phyloP scores from a whole-genome alignment of 2,329 filamentous ascomycete species.

The Fusarium secorum region DNA sequence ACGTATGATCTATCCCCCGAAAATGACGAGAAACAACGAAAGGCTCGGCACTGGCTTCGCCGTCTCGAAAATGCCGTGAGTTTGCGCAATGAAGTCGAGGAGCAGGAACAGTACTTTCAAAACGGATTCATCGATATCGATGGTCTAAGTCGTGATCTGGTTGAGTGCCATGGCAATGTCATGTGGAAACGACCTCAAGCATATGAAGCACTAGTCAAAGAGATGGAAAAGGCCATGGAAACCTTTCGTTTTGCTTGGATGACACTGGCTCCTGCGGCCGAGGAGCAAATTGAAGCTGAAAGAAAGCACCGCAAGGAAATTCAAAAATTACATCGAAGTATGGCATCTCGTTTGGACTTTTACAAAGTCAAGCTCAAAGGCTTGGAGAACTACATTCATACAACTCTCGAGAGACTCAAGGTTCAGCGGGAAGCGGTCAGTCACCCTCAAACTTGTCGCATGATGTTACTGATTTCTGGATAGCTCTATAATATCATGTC shows the following conservation, averaged over 20 bases:
- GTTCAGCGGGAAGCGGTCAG: conserved; percentile 68
- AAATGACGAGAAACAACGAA: conserved; percentile 68
- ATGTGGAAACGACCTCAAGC: conserved; percentile 70
- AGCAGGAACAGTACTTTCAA: conserved; percentile 63
- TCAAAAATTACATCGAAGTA: conserved; percentile 59
- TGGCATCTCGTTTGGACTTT: conserved; percentile 64
- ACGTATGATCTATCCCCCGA: conserved; percentile 63
- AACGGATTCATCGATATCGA: conserved; percentile 64
- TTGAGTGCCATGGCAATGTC: conserved; percentile 69
- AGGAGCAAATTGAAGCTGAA: conserved; percentile 35
- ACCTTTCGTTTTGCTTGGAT: conserved; percentile 49
- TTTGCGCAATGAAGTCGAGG: conserved; percentile 66
- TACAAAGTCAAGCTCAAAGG: conserved; percentile 68
- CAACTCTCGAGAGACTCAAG: conserved; percentile 66
- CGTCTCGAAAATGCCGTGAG: conserved; percentile 68
- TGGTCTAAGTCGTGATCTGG: conserved; percentile 66
- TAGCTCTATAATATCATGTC: conserved; percentile 73
- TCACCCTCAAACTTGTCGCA: conserved; percentile 5
- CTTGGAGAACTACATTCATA: conserved; percentile 69
- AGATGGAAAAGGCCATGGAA: conserved; percentile 58
- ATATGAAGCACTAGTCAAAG: conserved; percentile 61
- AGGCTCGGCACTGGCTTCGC: conserved; percentile 69
- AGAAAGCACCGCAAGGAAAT: conserved; percentile 46
- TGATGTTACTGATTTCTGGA: conserved; percentile 5
- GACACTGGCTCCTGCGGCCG: conserved; percentile 24